phyloP scores from a whole-genome alignment of 2,329 filamentous ascomycete genomes.

The Colletotrichum sp. region DNA sequence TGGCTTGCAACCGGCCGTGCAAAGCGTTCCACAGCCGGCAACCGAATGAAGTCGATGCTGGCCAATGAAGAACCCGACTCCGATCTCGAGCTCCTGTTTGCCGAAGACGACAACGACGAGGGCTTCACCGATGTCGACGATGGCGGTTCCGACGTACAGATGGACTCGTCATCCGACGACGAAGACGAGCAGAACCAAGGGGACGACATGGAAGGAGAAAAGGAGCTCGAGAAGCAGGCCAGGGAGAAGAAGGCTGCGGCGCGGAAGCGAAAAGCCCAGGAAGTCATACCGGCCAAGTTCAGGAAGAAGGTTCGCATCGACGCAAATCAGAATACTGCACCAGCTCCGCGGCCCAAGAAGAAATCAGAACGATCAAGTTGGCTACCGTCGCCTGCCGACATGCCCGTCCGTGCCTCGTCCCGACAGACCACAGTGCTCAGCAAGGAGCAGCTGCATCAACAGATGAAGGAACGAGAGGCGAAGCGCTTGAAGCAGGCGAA shows the following conservation, averaged over 20 bases:
- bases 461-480: constrained; percentile 76
- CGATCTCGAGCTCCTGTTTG: constrained; percentile 77
- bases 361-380: constrained; percentile 65
- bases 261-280: constrained; percentile 81
- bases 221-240: constrained; percentile 80
- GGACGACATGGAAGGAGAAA: constrained; percentile 85
- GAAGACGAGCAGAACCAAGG: constrained; percentile 74
- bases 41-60: constrained; percentile 80
- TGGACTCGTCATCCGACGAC: constrained; percentile 85
- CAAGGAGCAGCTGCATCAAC: constrained; percentile 69
- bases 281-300: constrained; percentile 73
- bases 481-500: constrained; percentile 74
- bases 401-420: constrained; percentile 63
- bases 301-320: constrained; percentile 80
- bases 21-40: constrained; percentile 82
- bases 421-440: constrained; percentile 63
- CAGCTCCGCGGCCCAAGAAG: constrained; percentile 59
- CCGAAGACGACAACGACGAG: constrained; percentile 72
- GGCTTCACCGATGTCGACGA: constrained; percentile 74
- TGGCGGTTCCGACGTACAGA: constrained; percentile 76
- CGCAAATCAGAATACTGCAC: constrained; percentile 39
- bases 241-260: constrained; percentile 69
- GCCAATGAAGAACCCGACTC: constrained; percentile 74
- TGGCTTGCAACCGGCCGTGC: constrained; percentile 76
- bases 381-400: constrained; percentile 59